Evolutionary conservation across 495 filamentous ascomycete genomes (phyloP).

Genomic region (Aspergillus saccharolyticus): DNA sequence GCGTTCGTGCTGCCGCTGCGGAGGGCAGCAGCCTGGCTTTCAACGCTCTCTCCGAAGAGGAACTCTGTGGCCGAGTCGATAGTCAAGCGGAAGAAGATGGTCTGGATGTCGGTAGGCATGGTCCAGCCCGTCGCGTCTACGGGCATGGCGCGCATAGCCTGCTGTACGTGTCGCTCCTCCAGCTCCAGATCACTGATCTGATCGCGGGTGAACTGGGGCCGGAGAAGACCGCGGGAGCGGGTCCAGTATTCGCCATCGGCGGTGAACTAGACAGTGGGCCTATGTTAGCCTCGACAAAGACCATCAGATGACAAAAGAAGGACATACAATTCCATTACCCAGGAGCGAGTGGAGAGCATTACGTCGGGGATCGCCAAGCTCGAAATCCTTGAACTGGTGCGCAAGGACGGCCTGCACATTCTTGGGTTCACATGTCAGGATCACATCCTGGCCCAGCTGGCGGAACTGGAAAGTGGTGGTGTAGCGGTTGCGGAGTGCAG

Average conservation of each 20-base stretch:
- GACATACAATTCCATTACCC: conserved; percentile 44
- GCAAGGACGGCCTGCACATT: conserved; percentile 53
- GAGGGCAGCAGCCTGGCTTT: conserved; percentile 32
- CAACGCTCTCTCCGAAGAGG: conserved; percentile 56
- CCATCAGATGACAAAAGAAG: background rate
- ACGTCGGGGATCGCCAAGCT: conserved; percentile 33
- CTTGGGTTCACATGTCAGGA: conserved; percentile 48
- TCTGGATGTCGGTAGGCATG: conserved; percentile 47
- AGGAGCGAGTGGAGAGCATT: conserved; percentile 35
- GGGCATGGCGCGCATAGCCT: conserved; percentile 36
- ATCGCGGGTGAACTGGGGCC: conserved; percentile 50
- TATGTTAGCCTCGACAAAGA: conserved; percentile 6
- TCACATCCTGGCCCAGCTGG: conserved; percentile 23
- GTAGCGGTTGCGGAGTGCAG: conserved; percentile 24
- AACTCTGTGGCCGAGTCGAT: conserved; percentile 65
- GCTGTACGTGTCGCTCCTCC: conserved; percentile 47
- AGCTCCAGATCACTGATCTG: conserved; percentile 49
- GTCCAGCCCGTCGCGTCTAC: conserved; percentile 42
- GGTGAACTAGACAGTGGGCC: conserved; percentile 33
- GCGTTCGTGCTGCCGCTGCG: conserved; percentile 21
- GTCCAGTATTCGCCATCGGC: conserved; percentile 47
- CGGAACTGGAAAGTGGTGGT: conserved; percentile 26
- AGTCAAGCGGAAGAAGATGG: conserved; percentile 59
- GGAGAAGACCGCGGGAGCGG: conserved; percentile 50
- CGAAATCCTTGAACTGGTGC: conserved; percentile 51